Conservation (phyloP, 2,329 filamentous ascomycete species). For the Colletotrichum horii region DNA sequence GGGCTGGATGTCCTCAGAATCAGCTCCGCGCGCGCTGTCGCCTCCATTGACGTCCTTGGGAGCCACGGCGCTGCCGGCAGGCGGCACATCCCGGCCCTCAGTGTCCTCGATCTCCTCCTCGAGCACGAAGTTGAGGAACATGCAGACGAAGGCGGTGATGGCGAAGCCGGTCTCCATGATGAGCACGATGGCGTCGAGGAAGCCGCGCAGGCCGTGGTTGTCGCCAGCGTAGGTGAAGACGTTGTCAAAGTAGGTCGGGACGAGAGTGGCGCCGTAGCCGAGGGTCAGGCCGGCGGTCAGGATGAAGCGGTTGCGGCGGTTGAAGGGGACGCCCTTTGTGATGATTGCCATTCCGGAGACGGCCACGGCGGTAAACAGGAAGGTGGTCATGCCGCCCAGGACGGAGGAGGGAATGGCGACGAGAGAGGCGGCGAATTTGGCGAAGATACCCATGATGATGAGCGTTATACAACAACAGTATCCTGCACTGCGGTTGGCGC, state of each 20-base stretch:
- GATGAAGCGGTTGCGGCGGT: slow-evolving; percentile 82
- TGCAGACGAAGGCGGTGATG: slow-evolving; percentile 73
- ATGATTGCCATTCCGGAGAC: slow-evolving; percentile 82
- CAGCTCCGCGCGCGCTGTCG: slow-evolving; percentile 14
- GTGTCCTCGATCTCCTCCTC: slow-evolving; percentile 76
- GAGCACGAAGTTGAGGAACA: slow-evolving; percentile 76
- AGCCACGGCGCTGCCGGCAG: background rate
- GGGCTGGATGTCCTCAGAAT: slow-evolving; percentile 21
- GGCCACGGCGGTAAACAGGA: slow-evolving; percentile 78
- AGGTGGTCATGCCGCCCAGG: slow-evolving; percentile 76
- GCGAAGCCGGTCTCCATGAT: slow-evolving; percentile 79
- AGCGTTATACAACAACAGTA: slow-evolving; percentile 81
- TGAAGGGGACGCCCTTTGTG: slow-evolving; percentile 71
- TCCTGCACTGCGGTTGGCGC: slow-evolving; percentile 80
- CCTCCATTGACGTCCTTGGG: slow-evolving; percentile 8
- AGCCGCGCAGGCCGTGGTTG: slow-evolving; percentile 72
- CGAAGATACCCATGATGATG: slow-evolving; percentile 80
- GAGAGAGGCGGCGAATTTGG: slow-evolving; percentile 82
- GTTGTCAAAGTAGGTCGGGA: slow-evolving; percentile 70
- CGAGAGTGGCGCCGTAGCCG: slow-evolving; percentile 73
- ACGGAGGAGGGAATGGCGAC: slow-evolving; percentile 75
- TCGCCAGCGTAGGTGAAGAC: slow-evolving; percentile 76
- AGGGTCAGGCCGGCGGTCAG: slow-evolving; percentile 76
- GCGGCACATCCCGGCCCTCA: slow-evolving; percentile 9
- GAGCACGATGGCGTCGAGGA: slow-evolving; percentile 75